phyloP scores from a whole-genome alignment of 78 protist species.

The Polysphondylium violaceum region DNA sequence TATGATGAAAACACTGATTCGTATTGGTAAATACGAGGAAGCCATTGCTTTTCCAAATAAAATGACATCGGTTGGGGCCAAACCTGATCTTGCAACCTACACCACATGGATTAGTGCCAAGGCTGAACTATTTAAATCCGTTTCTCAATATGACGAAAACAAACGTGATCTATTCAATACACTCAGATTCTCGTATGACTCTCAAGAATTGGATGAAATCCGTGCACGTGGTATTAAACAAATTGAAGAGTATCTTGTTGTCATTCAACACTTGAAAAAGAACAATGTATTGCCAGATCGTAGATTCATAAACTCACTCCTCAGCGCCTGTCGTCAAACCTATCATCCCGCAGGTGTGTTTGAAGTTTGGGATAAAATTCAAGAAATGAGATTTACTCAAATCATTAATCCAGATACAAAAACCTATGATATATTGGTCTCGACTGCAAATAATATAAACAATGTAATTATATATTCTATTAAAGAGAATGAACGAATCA shows the following conservation, averaged over 20 bases:
- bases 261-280: not conserved
- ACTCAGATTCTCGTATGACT: not conserved
- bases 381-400: conserved; percentile 51
- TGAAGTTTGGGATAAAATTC: conserved; percentile 15
- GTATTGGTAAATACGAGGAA: not conserved
- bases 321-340: conserved; percentile 38
- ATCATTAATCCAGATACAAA: conserved; percentile 36
- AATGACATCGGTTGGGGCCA: conserved; percentile 13
- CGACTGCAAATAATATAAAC: conserved; percentile 42
- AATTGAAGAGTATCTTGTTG: conserved; percentile 10
- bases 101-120: conserved; percentile 23
- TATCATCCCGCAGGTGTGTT: conserved; percentile 59
- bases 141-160: not conserved
- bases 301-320: conserved; percentile 34
- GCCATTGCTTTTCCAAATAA: conserved; percentile 20
- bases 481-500: too few relatives aligned
- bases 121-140: not conserved
- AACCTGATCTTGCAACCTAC: conserved; percentile 41
- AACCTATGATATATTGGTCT: conserved; percentile 63
- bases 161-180: not conserved
- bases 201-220: conserved; percentile 18
- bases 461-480: conserved; percentile 10
- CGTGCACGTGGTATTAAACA: conserved; percentile 39
- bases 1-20: conserved; percentile 34
- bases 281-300: conserved; percentile 20